Evolutionary conservation across 257 asterid genomes (phyloP).

Genomic region (Ilex aquifolium): DNA sequence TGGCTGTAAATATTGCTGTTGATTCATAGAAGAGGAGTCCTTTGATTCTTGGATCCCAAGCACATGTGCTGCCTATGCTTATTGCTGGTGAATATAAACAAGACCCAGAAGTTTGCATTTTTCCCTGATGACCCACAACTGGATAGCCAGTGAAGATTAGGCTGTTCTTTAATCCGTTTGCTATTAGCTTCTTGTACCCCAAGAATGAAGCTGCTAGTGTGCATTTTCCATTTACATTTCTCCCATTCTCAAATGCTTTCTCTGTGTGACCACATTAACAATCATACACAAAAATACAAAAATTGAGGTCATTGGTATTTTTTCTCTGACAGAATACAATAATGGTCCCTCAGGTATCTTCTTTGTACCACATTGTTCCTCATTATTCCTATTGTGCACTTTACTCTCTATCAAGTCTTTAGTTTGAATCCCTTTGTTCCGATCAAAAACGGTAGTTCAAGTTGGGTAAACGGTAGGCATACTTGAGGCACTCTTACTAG

Average conservation of each 20-base stretch:
- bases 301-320: too few relatives aligned
- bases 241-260: constrained; percentile 40
- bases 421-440: too few relatives aligned
- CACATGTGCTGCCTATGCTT: constrained; percentile 31
- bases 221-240: constrained; percentile 46
- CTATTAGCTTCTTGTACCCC: constrained; percentile 38
- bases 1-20: constrained; percentile 45
- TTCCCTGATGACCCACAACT: constrained; percentile 61
- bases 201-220: constrained; percentile 34
- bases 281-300: too few relatives aligned
- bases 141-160: constrained; percentile 67
- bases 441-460: too few relatives aligned
- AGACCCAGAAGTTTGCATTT: constrained; percentile 82
- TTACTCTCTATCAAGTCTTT: too few relatives aligned
- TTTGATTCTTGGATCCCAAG: constrained; percentile 74
- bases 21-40: constrained; percentile 70
- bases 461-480: too few relatives aligned
- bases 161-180: constrained; percentile 77
- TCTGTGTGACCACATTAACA: constrained; percentile 28
- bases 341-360: too few relatives aligned
- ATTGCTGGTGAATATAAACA: constrained; percentile 55
- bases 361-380: too few relatives aligned
- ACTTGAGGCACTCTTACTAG: too few relatives aligned
- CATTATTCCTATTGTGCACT: too few relatives aligned
- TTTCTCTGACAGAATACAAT: too few relatives aligned